Conservation (phyloP, 352 stramenopile species). For the Pythium phragmitis region DNA sequence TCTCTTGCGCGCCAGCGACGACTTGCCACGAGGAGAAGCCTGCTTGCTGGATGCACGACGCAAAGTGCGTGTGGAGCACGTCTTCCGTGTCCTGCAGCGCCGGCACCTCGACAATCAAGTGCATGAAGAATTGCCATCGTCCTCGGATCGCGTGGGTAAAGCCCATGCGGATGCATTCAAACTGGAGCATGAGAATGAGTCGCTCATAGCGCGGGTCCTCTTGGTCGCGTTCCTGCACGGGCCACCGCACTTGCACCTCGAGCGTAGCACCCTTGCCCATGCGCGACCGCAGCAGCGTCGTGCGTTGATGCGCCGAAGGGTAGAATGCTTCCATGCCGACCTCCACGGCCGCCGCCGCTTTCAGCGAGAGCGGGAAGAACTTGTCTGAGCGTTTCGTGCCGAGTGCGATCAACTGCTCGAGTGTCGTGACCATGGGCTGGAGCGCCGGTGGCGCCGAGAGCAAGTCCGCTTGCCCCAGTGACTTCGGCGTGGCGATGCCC, state of each 20-base stretch:
- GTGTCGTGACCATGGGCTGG: slow-evolving; percentile 53
- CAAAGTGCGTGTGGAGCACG: slow-evolving; percentile 66
- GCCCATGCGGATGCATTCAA: slow-evolving; percentile 77
- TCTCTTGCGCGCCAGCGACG: slow-evolving; percentile 77
- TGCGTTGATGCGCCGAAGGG: slow-evolving; percentile 79
- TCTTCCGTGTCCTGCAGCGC: slow-evolving; percentile 43
- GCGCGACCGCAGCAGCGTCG: slow-evolving; percentile 71
- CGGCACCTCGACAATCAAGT: slow-evolving; percentile 77
- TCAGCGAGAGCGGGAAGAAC: slow-evolving; percentile 81
- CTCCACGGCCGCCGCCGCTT: slow-evolving; percentile 80
- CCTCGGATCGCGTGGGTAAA: slow-evolving; percentile 73
- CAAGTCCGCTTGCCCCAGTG: slow-evolving; percentile 44
- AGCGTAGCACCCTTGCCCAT: slow-evolving; percentile 85
- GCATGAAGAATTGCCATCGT: slow-evolving; percentile 85
- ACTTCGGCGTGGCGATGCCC: slow-evolving; percentile 46
- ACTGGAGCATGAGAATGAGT: slow-evolving; percentile 84
- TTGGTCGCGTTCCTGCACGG: slow-evolving; percentile 82
- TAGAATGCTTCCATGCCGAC: slow-evolving; percentile 88
- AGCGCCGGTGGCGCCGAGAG: slow-evolving; percentile 60
- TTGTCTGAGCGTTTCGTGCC: slow-evolving; percentile 75
- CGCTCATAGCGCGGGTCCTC: slow-evolving; percentile 87
- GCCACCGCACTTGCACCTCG: slow-evolving; percentile 85
- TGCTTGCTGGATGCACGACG: slow-evolving; percentile 75
- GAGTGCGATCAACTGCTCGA: slow-evolving; percentile 81
- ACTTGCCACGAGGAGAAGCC: slow-evolving; percentile 87